Conservation (phyloP, 345 rosid species). For the Microcos paniculata region DNA sequence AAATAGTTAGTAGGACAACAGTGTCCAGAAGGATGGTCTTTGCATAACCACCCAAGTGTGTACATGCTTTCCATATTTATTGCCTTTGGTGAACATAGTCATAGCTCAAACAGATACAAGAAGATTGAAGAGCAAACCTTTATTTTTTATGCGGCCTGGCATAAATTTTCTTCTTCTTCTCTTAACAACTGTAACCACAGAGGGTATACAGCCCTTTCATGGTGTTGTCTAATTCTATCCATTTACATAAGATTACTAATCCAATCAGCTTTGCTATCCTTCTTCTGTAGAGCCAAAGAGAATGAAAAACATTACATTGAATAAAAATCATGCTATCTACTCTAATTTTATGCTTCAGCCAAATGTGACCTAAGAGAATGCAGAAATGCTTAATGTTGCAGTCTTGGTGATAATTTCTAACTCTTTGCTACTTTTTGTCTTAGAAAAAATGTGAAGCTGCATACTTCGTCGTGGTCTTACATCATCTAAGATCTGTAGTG, state of each 20-base stretch:
- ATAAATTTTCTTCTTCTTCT: background rate
- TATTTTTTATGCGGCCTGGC: background rate
- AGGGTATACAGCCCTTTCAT: background rate
- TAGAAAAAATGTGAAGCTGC: constrained; percentile 87
- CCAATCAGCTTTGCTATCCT: background rate
- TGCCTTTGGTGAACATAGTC: background rate
- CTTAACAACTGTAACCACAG: background rate
- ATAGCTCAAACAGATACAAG: background rate
- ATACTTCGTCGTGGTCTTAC: constrained; percentile 80
- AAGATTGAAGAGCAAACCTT: background rate
- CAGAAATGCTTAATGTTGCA: background rate
- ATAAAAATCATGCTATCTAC: background rate
- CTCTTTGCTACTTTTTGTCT: constrained; percentile 16
- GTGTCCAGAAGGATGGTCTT: background rate
- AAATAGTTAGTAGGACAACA: background rate
- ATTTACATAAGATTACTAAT: background rate
- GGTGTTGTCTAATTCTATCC: background rate
- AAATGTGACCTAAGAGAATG: background rate
- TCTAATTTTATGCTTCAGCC: background rate
- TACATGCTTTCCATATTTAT: background rate
- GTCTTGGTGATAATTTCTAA: background rate
- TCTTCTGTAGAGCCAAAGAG: too few relatives aligned
- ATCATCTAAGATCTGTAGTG: constrained; percentile 65
- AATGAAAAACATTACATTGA: too few relatives aligned
- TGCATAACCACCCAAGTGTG: background rate